These are phyloP conservation scores for Mycena maculata DNA, from an alignment of 768 basidiomycete genomes.

Conservation along the genomic window DNA sequence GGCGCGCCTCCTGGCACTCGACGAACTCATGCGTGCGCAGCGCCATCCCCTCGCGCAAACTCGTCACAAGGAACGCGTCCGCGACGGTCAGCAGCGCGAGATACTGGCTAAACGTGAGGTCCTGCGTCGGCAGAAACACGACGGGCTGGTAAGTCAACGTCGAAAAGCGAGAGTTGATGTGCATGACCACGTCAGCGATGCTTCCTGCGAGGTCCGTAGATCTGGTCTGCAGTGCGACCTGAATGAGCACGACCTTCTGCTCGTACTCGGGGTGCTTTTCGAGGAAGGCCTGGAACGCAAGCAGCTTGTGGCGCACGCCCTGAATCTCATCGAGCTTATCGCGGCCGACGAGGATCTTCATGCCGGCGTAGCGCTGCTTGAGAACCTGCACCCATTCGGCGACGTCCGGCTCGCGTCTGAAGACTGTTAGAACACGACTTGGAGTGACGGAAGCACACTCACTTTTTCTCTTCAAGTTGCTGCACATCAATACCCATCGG, in stretches of 20 bases:
- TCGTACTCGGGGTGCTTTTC: conserved; percentile 84
- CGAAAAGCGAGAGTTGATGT: conserved; percentile 86
- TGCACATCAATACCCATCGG: conserved; percentile 91
- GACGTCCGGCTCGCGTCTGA: conserved; percentile 80
- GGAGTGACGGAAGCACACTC: conserved; percentile 31
- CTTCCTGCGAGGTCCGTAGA: conserved; percentile 80
- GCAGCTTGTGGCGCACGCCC: conserved; percentile 86
- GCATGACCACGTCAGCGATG: conserved; percentile 80
- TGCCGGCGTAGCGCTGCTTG: conserved; percentile 84
- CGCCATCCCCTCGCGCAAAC: conserved; percentile 91
- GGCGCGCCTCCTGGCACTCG: conserved; percentile 80
- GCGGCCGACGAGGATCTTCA: conserved; percentile 88
- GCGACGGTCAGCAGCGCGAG: conserved; percentile 84
- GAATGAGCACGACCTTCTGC: conserved; percentile 86
- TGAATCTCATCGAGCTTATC: conserved; percentile 92
- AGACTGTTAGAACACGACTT: conserved; percentile 4
- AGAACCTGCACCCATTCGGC: conserved; percentile 84
- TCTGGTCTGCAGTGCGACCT: conserved; percentile 87
- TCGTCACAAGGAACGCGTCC: conserved; percentile 88
- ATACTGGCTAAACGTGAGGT: conserved; percentile 88
- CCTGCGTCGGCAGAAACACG: conserved; percentile 87
- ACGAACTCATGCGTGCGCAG: conserved; percentile 86
- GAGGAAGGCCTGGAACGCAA: conserved; percentile 86
- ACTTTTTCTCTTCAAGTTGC: conserved; percentile 75
- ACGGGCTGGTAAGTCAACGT: conserved; percentile 90